Conservation (phyloP, 495 filamentous ascomycete genomes). For the Hypoxylon cercidicola region DNA sequence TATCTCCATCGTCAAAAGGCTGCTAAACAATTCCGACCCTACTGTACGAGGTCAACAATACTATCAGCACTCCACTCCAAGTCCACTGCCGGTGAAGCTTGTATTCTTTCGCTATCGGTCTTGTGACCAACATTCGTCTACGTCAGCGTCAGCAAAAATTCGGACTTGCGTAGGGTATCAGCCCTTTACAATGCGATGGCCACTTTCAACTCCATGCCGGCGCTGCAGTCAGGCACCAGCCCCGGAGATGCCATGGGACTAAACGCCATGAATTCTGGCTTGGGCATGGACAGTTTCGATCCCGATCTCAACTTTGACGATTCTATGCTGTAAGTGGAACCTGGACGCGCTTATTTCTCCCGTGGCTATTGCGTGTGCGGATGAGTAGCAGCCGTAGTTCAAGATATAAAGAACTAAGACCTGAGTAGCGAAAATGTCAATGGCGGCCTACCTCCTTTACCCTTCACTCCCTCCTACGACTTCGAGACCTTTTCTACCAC, state of each 20-base stretch:
- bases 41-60: not conserved
- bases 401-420: constrained; percentile 25
- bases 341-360: constrained; percentile 11
- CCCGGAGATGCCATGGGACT: constrained; percentile 53
- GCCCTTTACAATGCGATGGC: constrained; percentile 59
- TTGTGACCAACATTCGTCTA: not conserved
- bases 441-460: constrained; percentile 55
- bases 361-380: not conserved
- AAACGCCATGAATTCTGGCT: constrained; percentile 41
- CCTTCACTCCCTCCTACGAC: constrained; percentile 65
- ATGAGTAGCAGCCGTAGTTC: constrained; percentile 11
- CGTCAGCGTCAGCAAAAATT: constrained; percentile 18
- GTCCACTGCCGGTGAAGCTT: constrained; percentile 11
- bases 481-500: constrained; percentile 65
- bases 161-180: constrained; percentile 26
- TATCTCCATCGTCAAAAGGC: constrained; percentile 9
- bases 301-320: constrained; percentile 59
- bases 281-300: constrained; percentile 54
- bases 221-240: constrained; percentile 49
- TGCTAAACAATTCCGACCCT: constrained; percentile 10
- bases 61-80: constrained; percentile 31
- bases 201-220: constrained; percentile 60
- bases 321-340: constrained; percentile 54
- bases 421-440: constrained; percentile 54
- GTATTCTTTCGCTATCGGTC: not conserved